Evolutionary conservation across 805 yeast species (phyloP).

Genomic region (Yamadazyma ubonensis): DNA sequence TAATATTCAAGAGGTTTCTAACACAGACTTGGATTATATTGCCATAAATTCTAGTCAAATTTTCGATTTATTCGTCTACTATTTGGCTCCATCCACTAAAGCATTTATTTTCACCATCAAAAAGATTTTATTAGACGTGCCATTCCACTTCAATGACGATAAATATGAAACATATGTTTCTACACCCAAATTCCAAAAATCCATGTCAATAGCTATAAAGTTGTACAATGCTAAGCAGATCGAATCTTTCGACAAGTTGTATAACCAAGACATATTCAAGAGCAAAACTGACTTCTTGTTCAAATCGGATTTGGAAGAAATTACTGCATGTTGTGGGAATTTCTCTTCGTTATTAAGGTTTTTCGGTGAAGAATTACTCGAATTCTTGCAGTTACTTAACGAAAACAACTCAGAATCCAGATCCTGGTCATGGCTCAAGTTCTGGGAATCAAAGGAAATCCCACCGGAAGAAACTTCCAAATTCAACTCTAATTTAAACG

Average conservation of each 20-base stretch:
- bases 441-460: slow-evolving; percentile 39
- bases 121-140: slow-evolving; percentile 58
- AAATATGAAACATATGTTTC: slow-evolving; percentile 32
- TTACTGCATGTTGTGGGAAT: slow-evolving; percentile 82
- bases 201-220: slow-evolving; percentile 51
- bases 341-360: slow-evolving; percentile 65
- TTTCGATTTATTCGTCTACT: slow-evolving; percentile 63
- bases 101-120: slow-evolving; percentile 63
- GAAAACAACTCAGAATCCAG: slow-evolving; percentile 25
- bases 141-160: slow-evolving; percentile 43
- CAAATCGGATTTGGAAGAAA: slow-evolving; percentile 69
- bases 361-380: slow-evolving; percentile 56
- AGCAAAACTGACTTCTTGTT: slow-evolving; percentile 29
- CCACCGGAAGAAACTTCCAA: slow-evolving; percentile 1
- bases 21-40: slow-evolving; percentile 18
- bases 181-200: slow-evolving; percentile 44
- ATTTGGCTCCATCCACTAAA: slow-evolving; percentile 71
- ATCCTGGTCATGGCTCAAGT: slow-evolving; percentile 53
- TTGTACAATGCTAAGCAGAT: slow-evolving; percentile 57
- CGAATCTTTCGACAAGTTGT: slow-evolving; percentile 56
- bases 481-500: slow-evolving; percentile 26
- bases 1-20: slow-evolving; percentile 18
- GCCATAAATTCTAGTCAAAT: slow-evolving; percentile 43
- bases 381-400: slow-evolving; percentile 45
- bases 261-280: slow-evolving; percentile 53